Percentiles rank a stretch among this genome's conserved stretches.
Evolutionary conservation across 208 protist genomes (phyloP).

Genomic region (Novymonas esmeraldas): DNA sequence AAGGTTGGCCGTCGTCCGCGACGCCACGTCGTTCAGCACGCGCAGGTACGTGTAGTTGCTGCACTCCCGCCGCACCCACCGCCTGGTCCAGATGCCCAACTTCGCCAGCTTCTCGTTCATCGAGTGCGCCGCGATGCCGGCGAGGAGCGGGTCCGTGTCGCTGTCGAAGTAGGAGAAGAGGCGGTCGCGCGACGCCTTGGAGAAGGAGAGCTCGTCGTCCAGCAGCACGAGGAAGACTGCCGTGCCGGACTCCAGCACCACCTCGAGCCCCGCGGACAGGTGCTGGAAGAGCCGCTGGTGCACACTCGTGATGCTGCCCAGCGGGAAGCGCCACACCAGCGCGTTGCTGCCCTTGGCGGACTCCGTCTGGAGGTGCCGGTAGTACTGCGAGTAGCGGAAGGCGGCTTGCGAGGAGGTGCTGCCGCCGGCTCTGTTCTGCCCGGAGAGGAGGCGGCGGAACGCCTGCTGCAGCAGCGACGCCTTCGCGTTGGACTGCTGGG

Average conservation of each 20-base stretch:
- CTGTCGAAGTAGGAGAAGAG: slow-evolving; percentile 33
- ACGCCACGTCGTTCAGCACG: slow-evolving; percentile 89
- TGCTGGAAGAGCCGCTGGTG: slow-evolving; percentile 80
- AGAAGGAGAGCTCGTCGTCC: slow-evolving; percentile 73
- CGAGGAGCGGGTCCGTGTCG: slow-evolving; percentile 34
- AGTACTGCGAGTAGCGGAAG: slow-evolving; percentile 79
- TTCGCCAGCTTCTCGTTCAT: slow-evolving; percentile 40
- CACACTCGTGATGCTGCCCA: slow-evolving; percentile 38
- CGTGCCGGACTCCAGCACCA: slow-evolving; percentile 65
- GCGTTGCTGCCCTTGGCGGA: slow-evolving; percentile 36
- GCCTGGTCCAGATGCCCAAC: slow-evolving; percentile 36
- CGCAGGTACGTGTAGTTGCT: slow-evolving; percentile 93
- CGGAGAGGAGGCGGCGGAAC: slow-evolving; percentile 45
- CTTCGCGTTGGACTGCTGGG: slow-evolving; percentile 39
- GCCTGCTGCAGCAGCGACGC: slow-evolving; percentile 42
- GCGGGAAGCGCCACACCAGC: slow-evolving; percentile 63
- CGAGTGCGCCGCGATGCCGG: slow-evolving; percentile 41
- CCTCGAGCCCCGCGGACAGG: slow-evolving; percentile 59
- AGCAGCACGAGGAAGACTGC: slow-evolving; percentile 60
- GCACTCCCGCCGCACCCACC: slow-evolving; percentile 84
- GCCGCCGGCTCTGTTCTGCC: slow-evolving; percentile 24
- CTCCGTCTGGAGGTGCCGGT: slow-evolving; percentile 66
- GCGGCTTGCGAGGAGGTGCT: slow-evolving; percentile 43
- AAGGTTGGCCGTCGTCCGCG: slow-evolving; percentile 88
- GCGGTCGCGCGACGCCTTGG: slow-evolving; percentile 38